A percentile compares a stretch with the other conserved stretches of the same genome.
Conservation (phyloP, 306 rosid genomes). For the Pyrus betulifolia region DNA sequence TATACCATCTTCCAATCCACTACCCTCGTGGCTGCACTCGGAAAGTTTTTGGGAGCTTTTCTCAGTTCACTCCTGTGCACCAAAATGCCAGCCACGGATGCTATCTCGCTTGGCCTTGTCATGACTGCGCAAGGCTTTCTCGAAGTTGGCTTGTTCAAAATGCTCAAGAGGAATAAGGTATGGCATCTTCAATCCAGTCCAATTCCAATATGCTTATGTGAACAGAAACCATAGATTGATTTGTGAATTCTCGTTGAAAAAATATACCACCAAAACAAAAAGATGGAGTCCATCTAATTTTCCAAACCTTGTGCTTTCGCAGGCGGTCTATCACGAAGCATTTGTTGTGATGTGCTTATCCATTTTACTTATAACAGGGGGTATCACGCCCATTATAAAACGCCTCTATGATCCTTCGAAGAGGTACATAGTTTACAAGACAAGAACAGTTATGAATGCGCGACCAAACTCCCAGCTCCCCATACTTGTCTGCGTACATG, state of each 20-base stretch:
- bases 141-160: constrained; percentile 19
- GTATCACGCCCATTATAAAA: constrained; percentile 7
- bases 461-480: constrained; percentile 10
- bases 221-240: neutral
- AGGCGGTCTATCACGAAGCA: constrained; percentile 12
- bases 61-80: neutral
- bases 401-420: constrained; percentile 29
- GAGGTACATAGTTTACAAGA: constrained; percentile 9
- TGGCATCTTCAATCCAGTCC: neutral
- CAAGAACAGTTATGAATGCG: constrained; percentile 16
- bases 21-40: constrained; percentile 7
- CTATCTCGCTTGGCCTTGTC: constrained; percentile 27
- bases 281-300: neutral
- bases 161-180: constrained; percentile 8
- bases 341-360: constrained; percentile 13
- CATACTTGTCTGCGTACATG: constrained; percentile 21
- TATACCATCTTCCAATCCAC: constrained; percentile 2
- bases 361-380: constrained; percentile 9
- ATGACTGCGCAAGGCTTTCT: constrained; percentile 27
- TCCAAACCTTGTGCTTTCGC: neutral
- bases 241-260: neutral
- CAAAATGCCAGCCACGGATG: constrained; percentile 21
- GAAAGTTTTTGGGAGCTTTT: constrained; percentile 26
- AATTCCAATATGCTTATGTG: neutral
- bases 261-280: too few species aligned